Evolutionary conservation across 1,139 yeast species (phyloP), one percentile per base, ranked within the genome.

Genomic region (Magnusiomyces tetraspermus): DNA sequence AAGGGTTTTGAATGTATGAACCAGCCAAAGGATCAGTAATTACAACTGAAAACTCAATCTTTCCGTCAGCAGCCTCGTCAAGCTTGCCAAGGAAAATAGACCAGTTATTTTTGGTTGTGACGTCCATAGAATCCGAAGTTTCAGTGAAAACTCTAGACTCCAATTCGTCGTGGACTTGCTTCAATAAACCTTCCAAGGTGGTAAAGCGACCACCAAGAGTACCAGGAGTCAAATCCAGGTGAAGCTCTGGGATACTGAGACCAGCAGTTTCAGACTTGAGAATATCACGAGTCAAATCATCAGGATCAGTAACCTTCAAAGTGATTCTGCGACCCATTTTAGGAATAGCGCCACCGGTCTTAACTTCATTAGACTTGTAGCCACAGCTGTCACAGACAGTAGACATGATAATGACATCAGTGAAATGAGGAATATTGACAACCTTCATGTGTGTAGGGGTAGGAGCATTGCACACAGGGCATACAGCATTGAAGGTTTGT

Each of bases 161-260:
- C 59, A 94, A 78, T 69, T 92, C 98, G 57, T 88, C 96, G 60
- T 80, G 75, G 21, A 92, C 97, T 70, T 94, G 97, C 49, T 80
- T 76, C 59, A 94, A 73, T 56, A 94, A 76, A 56, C 99, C 99
- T 72, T 92, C 98, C 60, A 92, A 74, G 22, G 99, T 94, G 48
- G 98, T 94, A 74, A 94, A 94, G 66, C 98, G 79, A 52, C 99
- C 98, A 57, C 99, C 99, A 53, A 94, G 76, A 15, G 99, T 94
- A 57, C 99, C 98, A 41, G 96, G 94, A 17, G 94, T 88, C 61
- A 94, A 79, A 68, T 94, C 98, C 60, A 94, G 77, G 65, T 80
- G 81, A 56, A 94, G 76, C 71, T 94, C 98, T 5, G 98, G 98
- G 54, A 92, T 77, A 21, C 69, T 71, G 70, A 94, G 68, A 6